These are phyloP conservation scores for Torulaspora gathmanii DNA, from an alignment of 805 yeast genomes.

Conservation along the genomic window DNA sequence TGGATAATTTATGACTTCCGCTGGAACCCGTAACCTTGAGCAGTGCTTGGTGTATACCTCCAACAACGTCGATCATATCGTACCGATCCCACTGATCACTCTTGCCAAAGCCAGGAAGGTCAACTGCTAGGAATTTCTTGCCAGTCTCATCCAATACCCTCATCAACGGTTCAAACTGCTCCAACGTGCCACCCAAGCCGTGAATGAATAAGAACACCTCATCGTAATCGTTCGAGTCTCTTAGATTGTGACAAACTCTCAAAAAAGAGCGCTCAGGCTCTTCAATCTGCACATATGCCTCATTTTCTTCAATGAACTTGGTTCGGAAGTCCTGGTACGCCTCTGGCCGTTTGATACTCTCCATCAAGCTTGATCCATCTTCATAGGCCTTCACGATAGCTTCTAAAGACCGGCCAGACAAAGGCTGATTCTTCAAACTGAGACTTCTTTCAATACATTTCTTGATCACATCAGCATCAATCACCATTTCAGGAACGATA, in stretches of 20 bases:
- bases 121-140: constrained; percentile 63
- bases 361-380: constrained; percentile 14
- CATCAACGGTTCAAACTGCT: constrained; percentile 75
- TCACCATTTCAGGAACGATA: background rate
- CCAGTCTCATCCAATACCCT: constrained; percentile 54
- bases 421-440: constrained; percentile 17
- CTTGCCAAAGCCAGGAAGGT: constrained; percentile 86
- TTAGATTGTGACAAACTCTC: constrained; percentile 26
- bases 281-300: constrained; percentile 9
- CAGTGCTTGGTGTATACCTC: constrained; percentile 11
- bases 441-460: constrained; percentile 11
- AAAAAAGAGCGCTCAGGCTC: constrained; percentile 8
- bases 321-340: constrained; percentile 24
- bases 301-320: constrained; percentile 20
- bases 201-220: constrained; percentile 60
- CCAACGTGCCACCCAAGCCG: constrained; percentile 86
- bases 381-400: constrained; percentile 20
- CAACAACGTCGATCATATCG: constrained; percentile 19
- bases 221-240: background rate
- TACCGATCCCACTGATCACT: constrained; percentile 24
- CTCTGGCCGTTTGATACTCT: constrained; percentile 10
- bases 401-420: constrained; percentile 18
- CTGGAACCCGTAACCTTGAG: background rate
- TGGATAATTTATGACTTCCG: background rate
- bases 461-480: background rate